Percentiles rank a stretch among this genome's conserved stretches.
Evolutionary conservation across 2,329 filamentous ascomycete species (phyloP).

Genomic region (Cercospora sp.): DNA sequence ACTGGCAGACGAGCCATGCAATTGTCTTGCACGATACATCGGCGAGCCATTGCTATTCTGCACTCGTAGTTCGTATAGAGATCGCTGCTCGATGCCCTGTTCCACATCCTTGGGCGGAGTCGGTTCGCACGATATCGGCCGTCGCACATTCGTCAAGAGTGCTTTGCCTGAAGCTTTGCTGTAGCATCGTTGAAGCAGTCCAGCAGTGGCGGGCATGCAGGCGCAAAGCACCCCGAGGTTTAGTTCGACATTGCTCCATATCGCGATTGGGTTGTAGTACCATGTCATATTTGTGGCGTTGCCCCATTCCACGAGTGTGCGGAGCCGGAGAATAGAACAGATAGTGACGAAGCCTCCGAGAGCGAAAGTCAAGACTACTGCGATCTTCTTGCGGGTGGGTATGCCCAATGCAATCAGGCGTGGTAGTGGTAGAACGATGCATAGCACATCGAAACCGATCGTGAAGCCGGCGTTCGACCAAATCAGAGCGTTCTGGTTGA

Average conservation of each 20-base stretch:
- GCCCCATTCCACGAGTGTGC: conserved; percentile 23
- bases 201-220: conserved; percentile 30
- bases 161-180: conserved; percentile 19
- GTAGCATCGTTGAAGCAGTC: conserved; percentile 23
- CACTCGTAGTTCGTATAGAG: conserved; percentile 14
- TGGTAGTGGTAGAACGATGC: conserved; percentile 31
- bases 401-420: conserved; percentile 22
- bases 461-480: conserved; percentile 27
- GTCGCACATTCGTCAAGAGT: conserved; percentile 19
- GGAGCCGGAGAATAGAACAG: conserved; percentile 29
- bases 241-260: conserved; percentile 29
- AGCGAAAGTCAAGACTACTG: conserved; percentile 28
- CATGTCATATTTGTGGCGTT: conserved; percentile 24
- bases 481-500: conserved; percentile 26
- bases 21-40: conserved; percentile 4
- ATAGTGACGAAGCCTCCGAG: conserved; percentile 30
- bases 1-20: conserved; percentile 5
- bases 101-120: conserved; percentile 12
- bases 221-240: conserved; percentile 31
- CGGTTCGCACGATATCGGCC: conserved; percentile 4
- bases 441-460: conserved; percentile 27
- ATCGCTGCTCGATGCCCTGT: conserved; percentile 10
- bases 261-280: conserved; percentile 28
- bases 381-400: conserved; percentile 27
- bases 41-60: conserved; percentile 9